Percentiles rank a stretch among this genome's conserved stretches.
These are phyloP conservation scores for Citrullus colocynthis DNA, from an alignment of 306 rosid species.

Conservation along the genomic window DNA sequence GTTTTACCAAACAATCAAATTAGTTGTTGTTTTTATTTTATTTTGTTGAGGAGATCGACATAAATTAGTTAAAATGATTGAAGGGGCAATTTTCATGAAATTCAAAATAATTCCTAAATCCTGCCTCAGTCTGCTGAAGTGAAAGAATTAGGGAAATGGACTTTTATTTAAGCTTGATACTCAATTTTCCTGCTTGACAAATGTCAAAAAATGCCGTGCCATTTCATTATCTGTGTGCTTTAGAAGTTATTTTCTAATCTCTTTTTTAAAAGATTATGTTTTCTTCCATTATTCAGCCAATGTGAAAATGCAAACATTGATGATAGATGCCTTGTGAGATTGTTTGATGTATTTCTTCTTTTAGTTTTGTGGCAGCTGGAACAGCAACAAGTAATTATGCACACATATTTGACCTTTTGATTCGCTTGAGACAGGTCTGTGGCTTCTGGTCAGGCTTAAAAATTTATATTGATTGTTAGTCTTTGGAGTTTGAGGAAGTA, in stretches of 20 bases:
- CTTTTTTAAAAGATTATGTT: background rate
- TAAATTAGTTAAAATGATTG: background rate
- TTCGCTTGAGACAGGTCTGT: conserved; percentile 78
- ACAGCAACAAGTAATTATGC: conserved; percentile 64
- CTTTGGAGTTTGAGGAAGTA: background rate
- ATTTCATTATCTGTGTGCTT: too few relatives aligned
- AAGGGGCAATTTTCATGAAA: background rate
- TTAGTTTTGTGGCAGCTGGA: conserved; percentile 61
- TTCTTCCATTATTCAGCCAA: background rate
- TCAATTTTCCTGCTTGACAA: background rate
- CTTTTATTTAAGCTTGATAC: background rate
- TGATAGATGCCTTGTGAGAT: background rate
- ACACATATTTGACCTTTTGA: conserved; percentile 94
- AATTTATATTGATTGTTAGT: background rate
- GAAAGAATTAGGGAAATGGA: background rate
- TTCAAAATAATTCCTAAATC: background rate
- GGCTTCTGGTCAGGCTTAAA: background rate
- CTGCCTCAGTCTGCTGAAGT: background rate
- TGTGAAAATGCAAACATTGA: background rate
- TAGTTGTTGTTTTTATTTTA: background rate
- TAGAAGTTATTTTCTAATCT: background rate
- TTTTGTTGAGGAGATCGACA: background rate
- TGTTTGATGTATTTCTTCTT: conserved; percentile 15
- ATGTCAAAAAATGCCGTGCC: background rate
- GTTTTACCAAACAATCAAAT: background rate